Evolutionary conservation across 768 basidiomycete species (phyloP), one percentile per base, ranked within the genome.

Genomic region (Leucosporidium creatinivorum): DNA sequence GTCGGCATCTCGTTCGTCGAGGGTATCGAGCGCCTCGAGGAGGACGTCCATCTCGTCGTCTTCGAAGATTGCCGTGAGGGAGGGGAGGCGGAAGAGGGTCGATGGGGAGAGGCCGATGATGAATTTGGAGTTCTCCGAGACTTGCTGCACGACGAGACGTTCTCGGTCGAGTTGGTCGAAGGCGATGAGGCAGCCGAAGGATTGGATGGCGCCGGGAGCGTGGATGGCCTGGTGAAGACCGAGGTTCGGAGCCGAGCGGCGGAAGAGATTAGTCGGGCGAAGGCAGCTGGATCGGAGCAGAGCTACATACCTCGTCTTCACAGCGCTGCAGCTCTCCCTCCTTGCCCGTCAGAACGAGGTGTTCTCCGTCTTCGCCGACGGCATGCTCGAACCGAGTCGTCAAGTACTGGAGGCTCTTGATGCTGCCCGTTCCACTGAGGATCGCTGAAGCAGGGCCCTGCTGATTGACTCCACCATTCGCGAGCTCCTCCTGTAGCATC

Each of bases 61-160:
- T 0, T 86, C 82, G 1, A 92, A 80, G 1, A 83, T 84, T 58
- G 88, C 84, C 6, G 87, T 85, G 74, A 92, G 86, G 75, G 88
- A 89, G 48, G 85, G 81, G 4, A 88, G 80, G 0, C 81, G 82
- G 78, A 92, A 91, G 0, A 90, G 84, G 73, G 85, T 86, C 9
- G 77, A 79, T 0, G 89, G 87, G 0, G 87, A 84, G 5, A 90
- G 81, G 1, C 89, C 89, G 17, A 92, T 80, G n/a, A 91, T 76
- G 69, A 88, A 84, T 3, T 83, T 83, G 1, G 86, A 83, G 72
- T 92, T 91, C 88, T 90, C 89, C 30, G 89, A 91, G 0, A 89
- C 88, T 74, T 91, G 89, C 19, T 85, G 82, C 48, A 91, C 88
- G 10, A 82, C 71, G 18, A 90, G 78, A 4, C 80, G 78, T 0